Conservation (phyloP, 2,329 filamentous ascomycete species). For the Penicillium sp. region DNA sequence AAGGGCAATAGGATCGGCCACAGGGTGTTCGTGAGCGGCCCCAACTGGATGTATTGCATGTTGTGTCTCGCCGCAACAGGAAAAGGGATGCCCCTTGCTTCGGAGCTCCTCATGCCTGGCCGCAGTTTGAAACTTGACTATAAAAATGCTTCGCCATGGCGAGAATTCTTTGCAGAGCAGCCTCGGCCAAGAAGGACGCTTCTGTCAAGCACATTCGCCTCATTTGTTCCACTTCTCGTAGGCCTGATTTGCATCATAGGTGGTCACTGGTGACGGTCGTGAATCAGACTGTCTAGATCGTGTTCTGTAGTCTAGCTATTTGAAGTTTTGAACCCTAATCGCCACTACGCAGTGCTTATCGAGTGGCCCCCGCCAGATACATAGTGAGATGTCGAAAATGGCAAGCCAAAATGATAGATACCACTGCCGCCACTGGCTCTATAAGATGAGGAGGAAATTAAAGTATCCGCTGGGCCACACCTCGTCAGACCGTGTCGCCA, state of each 20-base stretch:
- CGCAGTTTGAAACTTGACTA: conserved; percentile 24
- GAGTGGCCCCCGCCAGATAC: not conserved
- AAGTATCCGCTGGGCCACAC: conserved; percentile 10
- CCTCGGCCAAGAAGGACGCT: not conserved
- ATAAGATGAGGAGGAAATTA: conserved; percentile 6
- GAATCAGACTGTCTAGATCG: not conserved
- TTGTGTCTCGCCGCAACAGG: conserved; percentile 29
- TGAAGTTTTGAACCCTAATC: conserved; percentile 1
- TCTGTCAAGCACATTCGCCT: not conserved
- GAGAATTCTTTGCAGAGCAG: conserved; percentile 4
- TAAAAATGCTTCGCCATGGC: conserved; percentile 26
- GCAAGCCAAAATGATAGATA: conserved; percentile 14
- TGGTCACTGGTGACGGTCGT: not conserved
- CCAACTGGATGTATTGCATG: conserved; percentile 29
- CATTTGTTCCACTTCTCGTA: not conserved
- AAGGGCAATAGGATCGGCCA: conserved; percentile 33
- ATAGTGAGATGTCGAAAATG: conserved; percentile 19
- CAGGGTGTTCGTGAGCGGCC: conserved; percentile 26
- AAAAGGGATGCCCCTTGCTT: conserved; percentile 27
- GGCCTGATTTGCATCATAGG: not conserved
- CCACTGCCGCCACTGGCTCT: not conserved
- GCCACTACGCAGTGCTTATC: not conserved
- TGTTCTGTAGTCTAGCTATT: not conserved
- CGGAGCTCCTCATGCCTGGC: conserved; percentile 20
- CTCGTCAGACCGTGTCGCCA: conserved; percentile 6